Evolutionary conservation across 495 filamentous ascomycete genomes (phyloP).

Genomic region (Penicillium silybi): DNA sequence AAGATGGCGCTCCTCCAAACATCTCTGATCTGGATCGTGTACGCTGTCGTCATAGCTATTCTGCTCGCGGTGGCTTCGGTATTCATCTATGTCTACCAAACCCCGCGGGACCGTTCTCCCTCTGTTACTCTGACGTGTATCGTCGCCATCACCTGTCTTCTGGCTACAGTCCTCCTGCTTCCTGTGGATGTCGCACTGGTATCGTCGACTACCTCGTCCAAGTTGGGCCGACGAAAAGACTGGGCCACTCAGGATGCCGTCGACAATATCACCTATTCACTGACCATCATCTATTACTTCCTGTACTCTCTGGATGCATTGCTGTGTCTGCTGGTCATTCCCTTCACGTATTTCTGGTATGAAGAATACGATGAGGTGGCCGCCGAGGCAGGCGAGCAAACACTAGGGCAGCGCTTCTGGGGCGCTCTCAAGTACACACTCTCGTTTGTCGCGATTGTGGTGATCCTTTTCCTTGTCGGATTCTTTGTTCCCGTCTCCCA

Average conservation of each 20-base stretch:
- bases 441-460: conserved; percentile 70
- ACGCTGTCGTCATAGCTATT: conserved; percentile 71
- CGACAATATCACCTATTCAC: conserved; percentile 66
- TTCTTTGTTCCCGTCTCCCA: conserved; percentile 84
- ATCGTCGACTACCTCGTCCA: conserved; percentile 75
- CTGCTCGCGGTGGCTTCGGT: conserved; percentile 68
- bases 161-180: conserved; percentile 88
- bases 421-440: conserved; percentile 87
- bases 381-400: conserved; percentile 70
- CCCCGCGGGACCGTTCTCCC: conserved; percentile 76
- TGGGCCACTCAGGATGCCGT: conserved; percentile 85
- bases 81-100: conserved; percentile 85
- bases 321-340: conserved; percentile 84
- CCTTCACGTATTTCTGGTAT: conserved; percentile 97
- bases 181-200: conserved; percentile 95
- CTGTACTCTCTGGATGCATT: conserved; percentile 90
- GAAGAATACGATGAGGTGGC: conserved; percentile 93
- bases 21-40: conserved; percentile 89
- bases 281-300: conserved; percentile 88
- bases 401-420: conserved; percentile 64
- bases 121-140: conserved; percentile 79
- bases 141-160: conserved; percentile 75
- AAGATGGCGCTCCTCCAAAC: conserved; percentile 72
- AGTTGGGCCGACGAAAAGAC: conserved; percentile 79
- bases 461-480: conserved; percentile 84